These are phyloP conservation scores for Exidia glandulosa DNA, from an alignment of 768 basidiomycete species.

Conservation along the genomic window DNA sequence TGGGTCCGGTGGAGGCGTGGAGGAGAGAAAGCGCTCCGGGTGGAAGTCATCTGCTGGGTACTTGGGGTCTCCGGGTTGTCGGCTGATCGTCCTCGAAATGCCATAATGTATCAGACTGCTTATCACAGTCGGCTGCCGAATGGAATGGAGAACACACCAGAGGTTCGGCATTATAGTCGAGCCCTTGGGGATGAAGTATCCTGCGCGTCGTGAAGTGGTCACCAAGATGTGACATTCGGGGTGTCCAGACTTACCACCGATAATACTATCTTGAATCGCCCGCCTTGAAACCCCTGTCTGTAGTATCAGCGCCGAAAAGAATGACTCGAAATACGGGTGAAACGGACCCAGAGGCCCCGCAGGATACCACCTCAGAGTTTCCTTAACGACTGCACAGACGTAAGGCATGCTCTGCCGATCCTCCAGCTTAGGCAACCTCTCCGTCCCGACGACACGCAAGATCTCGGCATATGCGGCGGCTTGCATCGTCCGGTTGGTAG, in stretches of 20 bases:
- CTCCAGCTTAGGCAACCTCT: slow-evolving; percentile 2
- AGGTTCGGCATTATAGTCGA: slow-evolving; percentile 8
- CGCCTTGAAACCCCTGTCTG: background rate
- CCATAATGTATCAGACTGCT: background rate
- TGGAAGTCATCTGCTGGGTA: background rate
- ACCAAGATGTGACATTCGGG: background rate
- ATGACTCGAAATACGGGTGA: background rate
- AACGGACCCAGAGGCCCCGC: slow-evolving; percentile 6
- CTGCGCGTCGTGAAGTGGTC: slow-evolving; percentile 4
- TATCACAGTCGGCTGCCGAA: too few species aligned
- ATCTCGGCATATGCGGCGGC: slow-evolving; percentile 1
- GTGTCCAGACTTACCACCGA: background rate
- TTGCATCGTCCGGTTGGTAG: background rate
- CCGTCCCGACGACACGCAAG: slow-evolving; percentile 1
- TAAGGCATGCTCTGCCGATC: slow-evolving; percentile 11
- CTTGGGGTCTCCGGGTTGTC: background rate
- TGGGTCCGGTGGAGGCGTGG: background rate
- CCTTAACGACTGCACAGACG: slow-evolving; percentile 7
- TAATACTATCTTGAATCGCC: background rate
- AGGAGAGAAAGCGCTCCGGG: slow-evolving; percentile 1
- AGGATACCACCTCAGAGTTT: slow-evolving; percentile 10
- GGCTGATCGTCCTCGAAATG: background rate
- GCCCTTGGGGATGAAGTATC: slow-evolving; percentile 8
- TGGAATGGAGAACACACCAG: background rate
- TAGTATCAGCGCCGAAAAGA: background rate